Base-by-base conservation (phyloP, 768 basidiomycete species). In the Clathrus columnatus region DNA sequence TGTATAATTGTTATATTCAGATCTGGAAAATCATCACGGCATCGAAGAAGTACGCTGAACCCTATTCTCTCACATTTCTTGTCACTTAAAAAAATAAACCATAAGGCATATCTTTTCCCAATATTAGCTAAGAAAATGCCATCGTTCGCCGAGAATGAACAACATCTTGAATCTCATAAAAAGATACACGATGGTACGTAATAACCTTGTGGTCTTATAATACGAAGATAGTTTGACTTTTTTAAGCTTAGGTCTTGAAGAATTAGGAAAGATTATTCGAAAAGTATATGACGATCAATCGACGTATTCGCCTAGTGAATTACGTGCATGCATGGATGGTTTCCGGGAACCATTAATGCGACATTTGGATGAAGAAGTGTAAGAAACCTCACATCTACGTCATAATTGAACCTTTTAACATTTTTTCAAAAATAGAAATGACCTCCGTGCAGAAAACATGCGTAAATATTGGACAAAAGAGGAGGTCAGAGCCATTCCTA, bases 21-120 rank as follows among this genome's bases (percentile, higher is more conserved):
- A 78, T 54, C 64, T 83, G 44, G 78, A 73, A 1, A 67, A 72
- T 59, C 81, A 83, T 60, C 81, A 82, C 61, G 76, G 73, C 10
- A 76, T 78, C 56, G 80, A 81, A 59, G 79, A 81, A 53, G 59
- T 57, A 10, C 10, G 59, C 16, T 30, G 28, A 26, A 16, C 1
- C 54, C 26, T 20, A 21, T 7, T 16, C 20, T 8, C 3, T 23
- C 7, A 6, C 24, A 26, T 23, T 21, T 16, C 6, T 36, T 21
- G 24, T 10, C 17, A 57, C 54, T 24, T 16, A 43, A 27, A 21
- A 54, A 20, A 24, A 14, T 57, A 36, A 36, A 3, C 10, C 36
- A 36, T 36, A 36, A 36, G 62, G 64, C 67, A 14, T 67, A 73
- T 57, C 63, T 82, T 24, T 83, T 82, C 63, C 80, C 80, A 1